Evolutionary conservation across 1,284 basidiomycete species (phyloP), one percentile per base, ranked within the genome.

Genomic region (Tetrapyrgos nigripes): DNA sequence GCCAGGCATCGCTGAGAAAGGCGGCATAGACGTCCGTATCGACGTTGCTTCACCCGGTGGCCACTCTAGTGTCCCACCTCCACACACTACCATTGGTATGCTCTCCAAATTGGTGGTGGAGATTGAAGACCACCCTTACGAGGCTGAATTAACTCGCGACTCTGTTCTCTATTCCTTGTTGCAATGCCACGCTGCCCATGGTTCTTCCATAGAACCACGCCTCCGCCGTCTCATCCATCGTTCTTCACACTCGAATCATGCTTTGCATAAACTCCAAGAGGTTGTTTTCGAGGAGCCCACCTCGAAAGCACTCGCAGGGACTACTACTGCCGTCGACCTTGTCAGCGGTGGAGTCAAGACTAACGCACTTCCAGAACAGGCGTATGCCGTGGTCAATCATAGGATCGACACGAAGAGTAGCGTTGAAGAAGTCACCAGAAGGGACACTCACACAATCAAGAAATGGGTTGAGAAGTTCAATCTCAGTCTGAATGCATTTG

Each of bases 1-100:
- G 0, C 88, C 87, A n/a, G 83, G 80, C 3, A 82, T 88, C 19
- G 84, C 81, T 1, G 90, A 92, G 74, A 92, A 92, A 68, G 90
- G 90, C 5, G 83, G 82, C 61, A 62, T 87, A 23, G 82, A 90
- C 63, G 81, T 85, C 46, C 75, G 77, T 35, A 72, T 91, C 13
- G 75, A 81, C 50, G 79, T 89, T 21, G 72, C 80, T 23, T 79
- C 86, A 1, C 76, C 79, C 14, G 90, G 91, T 4, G 90, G 91
- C 1, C 90, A 92, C 70, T 88, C 87, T 4, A 88, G 85, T 43
- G 75, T 87, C 28, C 89, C 89, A 27, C 88, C 87, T 40, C 64
- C 67, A 19, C 84, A 86, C 62, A 86, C 84, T 1, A 81, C 81
- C 56, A 90, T 91, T 59, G 88, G 88, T 10, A 80, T 87, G n/a